Conservation (phyloP, 2,329 filamentous ascomycete species). For the Talaromyces sp. region DNA sequence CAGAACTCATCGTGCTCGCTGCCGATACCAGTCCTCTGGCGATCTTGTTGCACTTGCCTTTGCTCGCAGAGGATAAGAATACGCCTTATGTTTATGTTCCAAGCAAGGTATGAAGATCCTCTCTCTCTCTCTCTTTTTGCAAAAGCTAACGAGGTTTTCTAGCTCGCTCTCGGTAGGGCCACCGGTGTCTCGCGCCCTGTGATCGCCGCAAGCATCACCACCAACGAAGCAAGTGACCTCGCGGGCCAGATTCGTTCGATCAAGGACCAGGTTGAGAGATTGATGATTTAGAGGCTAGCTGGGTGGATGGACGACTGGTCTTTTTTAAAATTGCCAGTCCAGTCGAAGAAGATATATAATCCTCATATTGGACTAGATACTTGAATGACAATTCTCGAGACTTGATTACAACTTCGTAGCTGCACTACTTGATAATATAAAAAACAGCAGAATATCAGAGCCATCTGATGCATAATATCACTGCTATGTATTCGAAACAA, state of each 20-base stretch:
- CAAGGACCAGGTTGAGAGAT: slow-evolving; percentile 92
- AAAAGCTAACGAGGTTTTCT: background rate
- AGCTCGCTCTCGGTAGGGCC: slow-evolving; percentile 75
- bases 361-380: background rate
- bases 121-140: background rate
- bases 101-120: slow-evolving; percentile 49
- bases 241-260: slow-evolving; percentile 80
- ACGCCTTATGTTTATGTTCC: slow-evolving; percentile 69
- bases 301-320: background rate
- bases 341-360: background rate
- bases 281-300: slow-evolving; percentile 70
- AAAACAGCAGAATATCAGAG: background rate
- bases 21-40: slow-evolving; percentile 79
- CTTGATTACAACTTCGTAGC: background rate
- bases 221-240: slow-evolving; percentile 85
- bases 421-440: background rate
- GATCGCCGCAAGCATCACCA: slow-evolving; percentile 83
- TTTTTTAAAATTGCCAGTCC: background rate
- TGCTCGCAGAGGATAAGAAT: slow-evolving; percentile 73
- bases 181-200: slow-evolving; percentile 86
- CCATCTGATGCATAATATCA: background rate
- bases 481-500: background rate
- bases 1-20: slow-evolving; percentile 82
- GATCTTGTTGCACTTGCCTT: slow-evolving; percentile 83
- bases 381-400: background rate